Evolutionary conservation across 495 filamentous ascomycete species (phyloP).

Genomic region (Neurospora sublineolata): DNA sequence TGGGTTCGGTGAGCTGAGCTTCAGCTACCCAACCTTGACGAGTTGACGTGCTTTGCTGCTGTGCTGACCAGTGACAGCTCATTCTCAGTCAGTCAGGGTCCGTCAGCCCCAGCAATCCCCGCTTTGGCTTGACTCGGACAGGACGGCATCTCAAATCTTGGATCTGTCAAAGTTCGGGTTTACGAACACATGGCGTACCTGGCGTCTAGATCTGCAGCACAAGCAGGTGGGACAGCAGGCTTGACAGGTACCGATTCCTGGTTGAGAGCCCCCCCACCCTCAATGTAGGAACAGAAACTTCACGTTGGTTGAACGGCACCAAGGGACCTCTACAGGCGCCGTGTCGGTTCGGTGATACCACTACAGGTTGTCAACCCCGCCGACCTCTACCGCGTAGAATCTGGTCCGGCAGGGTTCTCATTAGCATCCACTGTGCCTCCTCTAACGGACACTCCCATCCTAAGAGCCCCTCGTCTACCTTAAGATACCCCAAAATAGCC

Average conservation of each 20-base stretch:
- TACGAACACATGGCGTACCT: background rate
- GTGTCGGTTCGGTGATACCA: background rate
- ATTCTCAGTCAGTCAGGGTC: background rate
- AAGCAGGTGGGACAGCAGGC: background rate
- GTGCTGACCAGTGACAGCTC: background rate
- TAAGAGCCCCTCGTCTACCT: background rate
- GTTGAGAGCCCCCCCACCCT: too few relatives aligned
- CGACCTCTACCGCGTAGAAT: background rate
- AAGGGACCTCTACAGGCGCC: background rate
- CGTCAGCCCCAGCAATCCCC: background rate
- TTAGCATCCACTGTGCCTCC: background rate
- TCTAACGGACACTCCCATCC: background rate
- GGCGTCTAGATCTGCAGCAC: background rate
- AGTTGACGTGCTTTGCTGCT: background rate
- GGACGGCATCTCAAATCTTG: background rate
- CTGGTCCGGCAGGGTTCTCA: background rate
- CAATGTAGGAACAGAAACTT: background rate
- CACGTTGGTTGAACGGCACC: background rate
- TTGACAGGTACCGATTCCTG: background rate
- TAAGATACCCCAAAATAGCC: background rate
- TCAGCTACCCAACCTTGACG: background rate
- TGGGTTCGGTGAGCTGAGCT: background rate
- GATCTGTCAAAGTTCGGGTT: background rate
- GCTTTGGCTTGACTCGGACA: background rate
- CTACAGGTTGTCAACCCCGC: background rate